Evolutionary conservation across 2,329 filamentous ascomycete species (phyloP).

Genomic region (Beauveria sp.): DNA sequence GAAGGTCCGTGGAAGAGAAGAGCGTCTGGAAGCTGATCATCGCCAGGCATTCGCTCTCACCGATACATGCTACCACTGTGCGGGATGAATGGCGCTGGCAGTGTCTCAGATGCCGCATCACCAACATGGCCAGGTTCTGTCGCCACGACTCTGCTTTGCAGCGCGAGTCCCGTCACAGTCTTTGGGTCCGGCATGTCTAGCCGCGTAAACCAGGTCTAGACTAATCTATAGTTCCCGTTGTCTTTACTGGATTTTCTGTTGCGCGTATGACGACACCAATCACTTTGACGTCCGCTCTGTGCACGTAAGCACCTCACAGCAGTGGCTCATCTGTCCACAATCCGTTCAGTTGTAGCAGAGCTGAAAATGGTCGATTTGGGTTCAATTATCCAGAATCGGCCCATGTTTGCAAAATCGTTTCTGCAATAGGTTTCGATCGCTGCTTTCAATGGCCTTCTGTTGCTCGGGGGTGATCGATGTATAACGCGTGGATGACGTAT

Average conservation of each 20-base stretch:
- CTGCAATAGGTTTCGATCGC: not conserved
- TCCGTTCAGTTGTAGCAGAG: not conserved
- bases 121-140: no score
- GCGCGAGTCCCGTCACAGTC: no score
- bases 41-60: not conserved
- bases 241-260: not conserved
- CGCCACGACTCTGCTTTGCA: no score
- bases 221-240: no score
- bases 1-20: not conserved
- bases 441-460: not conserved
- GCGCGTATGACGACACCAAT: not conserved
- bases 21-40: no score
- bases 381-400: not conserved
- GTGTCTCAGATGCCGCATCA: no score
- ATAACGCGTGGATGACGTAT: slow-evolving; percentile 3
- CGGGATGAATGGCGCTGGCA: no score
- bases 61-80: not conserved
- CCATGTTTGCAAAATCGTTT: not conserved
- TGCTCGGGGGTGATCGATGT: not conserved
- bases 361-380: not conserved
- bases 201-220: no score
- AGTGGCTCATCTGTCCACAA: not conserved
- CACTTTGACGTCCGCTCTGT: not conserved
- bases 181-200: no score
- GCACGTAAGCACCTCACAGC: not conserved